Evolutionary conservation across 2,329 filamentous ascomycete species (phyloP), one percentile per base, ranked within the genome.

Genomic region (Pseudocercospora eumusae): DNA sequence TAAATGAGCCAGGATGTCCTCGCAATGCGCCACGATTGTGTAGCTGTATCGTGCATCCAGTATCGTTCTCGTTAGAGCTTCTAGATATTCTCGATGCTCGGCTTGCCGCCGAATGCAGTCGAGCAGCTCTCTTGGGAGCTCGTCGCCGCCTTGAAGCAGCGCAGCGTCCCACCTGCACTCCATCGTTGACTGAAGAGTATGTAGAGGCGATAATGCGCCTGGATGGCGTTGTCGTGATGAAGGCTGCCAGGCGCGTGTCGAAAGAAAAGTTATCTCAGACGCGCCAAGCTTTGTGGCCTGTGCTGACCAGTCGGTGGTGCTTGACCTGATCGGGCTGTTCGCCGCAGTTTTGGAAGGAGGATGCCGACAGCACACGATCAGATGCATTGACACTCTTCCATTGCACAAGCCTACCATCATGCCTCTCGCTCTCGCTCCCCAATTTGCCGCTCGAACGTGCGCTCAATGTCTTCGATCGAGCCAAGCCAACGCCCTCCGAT

Each of bases 1-100:
- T 55, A 96, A 81, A 76, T 97, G 93, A 69, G 91, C 86, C 71
- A 95, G 91, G 44, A 93, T 78, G 64, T 83, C 80, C 74, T 90
- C 87, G 75, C 93, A 92, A 71, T 89, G 84, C 67, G 84, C 80
- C 72, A 95, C 92, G 73, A 96, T 80, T 60, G 81, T 81, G 72
- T 91, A 86, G 70, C 91, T 93, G 75, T 86, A 83, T 77, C 81
- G 80, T 69, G 90, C 82, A 70, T 86, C 82, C 72, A 96, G 84
- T 61, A 91, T 86, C 63, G 87, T 84, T 70, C 83, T 80, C 69
- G 90, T 84, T 71, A 96, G 80, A 69, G 85, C 84, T 74, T 91
- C 85, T 44, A 96, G 84, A 75, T 92, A 88, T 72, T 84, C 83
- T 68, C 83, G 82, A 72, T 87, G 83, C 62, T 83, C 82, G 72